phyloP scores from a whole-genome alignment of 805 yeast genomes.

The Tetrapisispora fleetii region DNA sequence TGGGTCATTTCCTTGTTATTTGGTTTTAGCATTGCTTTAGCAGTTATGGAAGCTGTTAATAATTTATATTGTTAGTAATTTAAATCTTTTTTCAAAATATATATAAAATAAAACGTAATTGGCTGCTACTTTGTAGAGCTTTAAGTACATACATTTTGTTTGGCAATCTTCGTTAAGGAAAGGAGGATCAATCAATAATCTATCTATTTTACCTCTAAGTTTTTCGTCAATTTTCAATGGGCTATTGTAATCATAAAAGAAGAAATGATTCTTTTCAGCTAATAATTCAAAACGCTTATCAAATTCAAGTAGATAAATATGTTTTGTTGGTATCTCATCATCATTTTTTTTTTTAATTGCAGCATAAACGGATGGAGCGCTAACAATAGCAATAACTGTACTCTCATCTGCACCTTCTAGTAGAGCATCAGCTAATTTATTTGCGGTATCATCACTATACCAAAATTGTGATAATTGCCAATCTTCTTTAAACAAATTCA shows the following conservation, averaged over 20 bases:
- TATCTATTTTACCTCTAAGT: slow-evolving; percentile 52
- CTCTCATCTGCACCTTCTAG: slow-evolving; percentile 65
- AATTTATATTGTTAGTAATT: slow-evolving; percentile 5
- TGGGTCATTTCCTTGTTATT: slow-evolving; percentile 33
- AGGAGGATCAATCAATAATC: slow-evolving; percentile 81
- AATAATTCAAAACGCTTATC: slow-evolving; percentile 68
- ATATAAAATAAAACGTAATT: not conserved
- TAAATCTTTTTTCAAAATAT: too few species aligned
- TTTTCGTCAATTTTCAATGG: slow-evolving; percentile 54
- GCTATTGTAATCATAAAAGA: slow-evolving; percentile 62
- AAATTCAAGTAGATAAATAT: slow-evolving; percentile 67
- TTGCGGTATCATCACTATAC: slow-evolving; percentile 71
- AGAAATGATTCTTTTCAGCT: slow-evolving; percentile 59
- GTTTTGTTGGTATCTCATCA: slow-evolving; percentile 48
- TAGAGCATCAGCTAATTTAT: slow-evolving; percentile 54
- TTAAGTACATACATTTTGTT: slow-evolving; percentile 38
- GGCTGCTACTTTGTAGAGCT: not conserved
- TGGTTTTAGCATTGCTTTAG: slow-evolving; percentile 42
- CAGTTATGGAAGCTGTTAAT: slow-evolving; percentile 41
- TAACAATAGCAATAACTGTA: slow-evolving; percentile 64
- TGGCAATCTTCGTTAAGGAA: slow-evolving; percentile 78
- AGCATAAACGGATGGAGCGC: slow-evolving; percentile 90
- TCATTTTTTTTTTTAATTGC: slow-evolving; percentile 52
- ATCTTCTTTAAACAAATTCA: slow-evolving; percentile 76
- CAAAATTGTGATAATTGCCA: slow-evolving; percentile 95